phyloP scores from a whole-genome alignment of 2,329 filamentous ascomycete genomes.

The Alternaria triticina region DNA sequence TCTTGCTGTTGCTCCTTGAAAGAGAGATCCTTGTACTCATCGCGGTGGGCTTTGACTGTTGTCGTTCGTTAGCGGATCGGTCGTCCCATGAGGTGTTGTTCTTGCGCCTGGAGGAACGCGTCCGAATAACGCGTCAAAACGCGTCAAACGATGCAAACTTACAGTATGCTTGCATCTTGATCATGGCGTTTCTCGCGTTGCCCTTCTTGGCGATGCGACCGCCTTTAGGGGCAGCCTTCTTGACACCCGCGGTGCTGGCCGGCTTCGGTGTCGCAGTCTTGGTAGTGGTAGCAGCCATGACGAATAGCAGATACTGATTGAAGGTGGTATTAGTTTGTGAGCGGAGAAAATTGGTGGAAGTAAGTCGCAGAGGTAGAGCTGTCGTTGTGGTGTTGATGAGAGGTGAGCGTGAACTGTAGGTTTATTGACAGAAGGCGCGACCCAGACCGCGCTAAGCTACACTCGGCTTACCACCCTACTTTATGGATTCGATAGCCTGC shows the following conservation, averaged over 20 bases:
- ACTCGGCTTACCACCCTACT: constrained; percentile 9
- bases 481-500: constrained; percentile 9
- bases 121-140: constrained; percentile 19
- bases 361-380: not conserved
- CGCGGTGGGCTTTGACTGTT: constrained; percentile 45
- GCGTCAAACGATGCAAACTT: constrained; percentile 26
- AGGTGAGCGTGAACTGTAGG: constrained; percentile 17
- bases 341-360: not conserved
- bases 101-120: constrained; percentile 14
- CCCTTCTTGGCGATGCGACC: constrained; percentile 23
- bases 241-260: constrained; percentile 34
- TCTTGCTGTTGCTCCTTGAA: constrained; percentile 48
- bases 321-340: not conserved
- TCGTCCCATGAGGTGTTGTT: not conserved
- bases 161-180: constrained; percentile 47
- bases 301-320: constrained; percentile 3
- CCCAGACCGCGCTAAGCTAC: constrained; percentile 12
- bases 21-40: constrained; percentile 41
- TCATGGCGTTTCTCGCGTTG: constrained; percentile 39
- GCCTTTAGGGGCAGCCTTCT: constrained; percentile 32
- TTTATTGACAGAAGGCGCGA: constrained; percentile 19
- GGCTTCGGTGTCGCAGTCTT: constrained; percentile 34
- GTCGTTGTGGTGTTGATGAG: constrained; percentile 7
- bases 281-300: constrained; percentile 36
- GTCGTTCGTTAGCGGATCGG: constrained; percentile 17